phyloP scores from a whole-genome alignment of 495 filamentous ascomycete genomes.

The Aspergillus conjunctus region DNA sequence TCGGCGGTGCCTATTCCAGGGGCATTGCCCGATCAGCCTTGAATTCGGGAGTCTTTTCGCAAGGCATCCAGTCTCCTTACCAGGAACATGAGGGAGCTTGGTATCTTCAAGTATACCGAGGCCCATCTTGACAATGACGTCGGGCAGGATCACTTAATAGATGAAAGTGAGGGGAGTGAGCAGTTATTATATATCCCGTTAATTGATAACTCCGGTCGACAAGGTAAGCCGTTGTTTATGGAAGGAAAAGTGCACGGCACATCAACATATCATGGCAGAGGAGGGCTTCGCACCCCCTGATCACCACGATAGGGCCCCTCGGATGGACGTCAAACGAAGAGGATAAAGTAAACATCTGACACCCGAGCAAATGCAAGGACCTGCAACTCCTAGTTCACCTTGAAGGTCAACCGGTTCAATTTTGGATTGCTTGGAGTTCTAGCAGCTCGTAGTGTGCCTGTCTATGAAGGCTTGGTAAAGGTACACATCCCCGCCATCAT shows the following conservation, averaged over 20 bases:
- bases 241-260: too few relatives aligned
- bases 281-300: too few relatives aligned
- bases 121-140: conserved; percentile 60
- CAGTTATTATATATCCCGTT: not conserved
- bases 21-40: conserved; percentile 1
- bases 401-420: not conserved
- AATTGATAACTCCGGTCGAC: too few relatives aligned
- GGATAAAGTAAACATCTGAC: too few relatives aligned
- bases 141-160: not conserved
- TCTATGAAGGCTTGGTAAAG: not conserved
- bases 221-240: too few relatives aligned
- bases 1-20: conserved; percentile 59
- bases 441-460: not conserved
- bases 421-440: not conserved
- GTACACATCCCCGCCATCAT: not conserved
- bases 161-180: not conserved
- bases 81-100: conserved; percentile 68
- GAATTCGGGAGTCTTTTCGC: not conserved
- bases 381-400: not conserved
- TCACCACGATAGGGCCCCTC: too few relatives aligned
- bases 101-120: conserved; percentile 74
- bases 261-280: too few relatives aligned
- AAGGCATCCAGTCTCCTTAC: conserved; percentile 44
- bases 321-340: too few relatives aligned
- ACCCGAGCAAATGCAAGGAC: too few relatives aligned